Evolutionary conservation across 148 eudicot species (phyloP).

Genomic region (Gaultheria prostrata): DNA sequence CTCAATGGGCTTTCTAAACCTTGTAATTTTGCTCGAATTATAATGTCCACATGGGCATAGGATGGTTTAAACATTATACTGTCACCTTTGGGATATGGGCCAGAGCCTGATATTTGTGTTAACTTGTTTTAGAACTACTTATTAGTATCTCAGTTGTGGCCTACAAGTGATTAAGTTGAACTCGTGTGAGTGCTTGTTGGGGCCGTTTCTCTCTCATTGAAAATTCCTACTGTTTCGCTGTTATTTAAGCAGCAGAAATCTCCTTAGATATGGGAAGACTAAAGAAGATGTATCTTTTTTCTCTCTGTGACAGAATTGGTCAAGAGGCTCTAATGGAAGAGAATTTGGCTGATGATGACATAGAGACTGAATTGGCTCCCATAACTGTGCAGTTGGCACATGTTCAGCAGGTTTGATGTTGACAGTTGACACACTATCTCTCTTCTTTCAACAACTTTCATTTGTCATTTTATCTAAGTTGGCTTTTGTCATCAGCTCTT

Average conservation of each 20-base stretch:
- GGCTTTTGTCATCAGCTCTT: constrained; percentile 7
- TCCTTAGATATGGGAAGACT: neutral
- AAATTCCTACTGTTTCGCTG: constrained; percentile 58
- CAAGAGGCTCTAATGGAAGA: constrained; percentile 88
- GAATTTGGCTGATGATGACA: constrained; percentile 73
- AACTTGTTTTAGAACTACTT: neutral
- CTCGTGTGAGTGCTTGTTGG: neutral
- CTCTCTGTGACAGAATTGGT: constrained; percentile 51
- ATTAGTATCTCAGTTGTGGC: neutral
- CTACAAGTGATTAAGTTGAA: neutral
- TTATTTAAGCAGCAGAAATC: constrained; percentile 21
- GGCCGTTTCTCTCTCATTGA: constrained; percentile 31
- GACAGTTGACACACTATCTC: neutral
- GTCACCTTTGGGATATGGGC: neutral
- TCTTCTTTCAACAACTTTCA: neutral
- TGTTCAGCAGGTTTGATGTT: constrained; percentile 72
- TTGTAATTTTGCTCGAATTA: neutral
- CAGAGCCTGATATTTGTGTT: neutral
- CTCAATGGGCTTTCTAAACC: neutral
- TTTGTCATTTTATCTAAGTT: neutral
- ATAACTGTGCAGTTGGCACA: constrained; percentile 76
- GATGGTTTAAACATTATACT: neutral
- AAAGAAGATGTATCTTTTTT: neutral
- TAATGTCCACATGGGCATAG: too few relatives aligned
- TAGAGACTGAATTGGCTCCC: constrained; percentile 84